phyloP scores from a whole-genome alignment of 768 basidiomycete species.

The Filobasidium wieringae region DNA sequence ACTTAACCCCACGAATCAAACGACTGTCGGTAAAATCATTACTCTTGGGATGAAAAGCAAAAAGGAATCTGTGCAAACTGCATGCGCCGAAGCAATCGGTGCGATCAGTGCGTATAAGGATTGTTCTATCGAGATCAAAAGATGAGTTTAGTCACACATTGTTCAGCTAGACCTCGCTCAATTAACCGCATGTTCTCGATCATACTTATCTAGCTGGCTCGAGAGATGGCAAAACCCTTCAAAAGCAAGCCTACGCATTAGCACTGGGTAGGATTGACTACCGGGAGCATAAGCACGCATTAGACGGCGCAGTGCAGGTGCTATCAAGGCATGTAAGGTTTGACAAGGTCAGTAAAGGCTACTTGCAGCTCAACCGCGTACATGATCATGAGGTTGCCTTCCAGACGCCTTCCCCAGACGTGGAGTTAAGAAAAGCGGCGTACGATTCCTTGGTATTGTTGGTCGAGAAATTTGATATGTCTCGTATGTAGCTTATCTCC shows the following conservation, averaged over 20 bases:
- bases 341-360: too few relatives aligned
- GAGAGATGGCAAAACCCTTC: slow-evolving; percentile 14
- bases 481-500: too few relatives aligned
- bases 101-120: slow-evolving; percentile 59
- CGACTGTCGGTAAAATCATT: slow-evolving; percentile 44
- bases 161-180: neutral
- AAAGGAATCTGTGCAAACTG: slow-evolving; percentile 55
- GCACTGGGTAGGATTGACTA: slow-evolving; percentile 25
- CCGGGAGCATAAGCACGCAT: neutral
- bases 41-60: slow-evolving; percentile 63
- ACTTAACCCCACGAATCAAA: slow-evolving; percentile 22
- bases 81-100: slow-evolving; percentile 59
- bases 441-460: slow-evolving; percentile 3
- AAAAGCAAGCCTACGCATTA: slow-evolving; percentile 25
- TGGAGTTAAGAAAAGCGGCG: slow-evolving; percentile 26
- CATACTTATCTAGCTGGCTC: slow-evolving; percentile 9
- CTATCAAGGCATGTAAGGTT: slow-evolving; percentile 22
- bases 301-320: slow-evolving; percentile 15
- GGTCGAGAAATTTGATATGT: neutral
- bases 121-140: slow-evolving; percentile 53
- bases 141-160: slow-evolving; percentile 48
- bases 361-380: too few relatives aligned
- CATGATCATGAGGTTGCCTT: neutral
- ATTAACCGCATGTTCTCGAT: neutral
- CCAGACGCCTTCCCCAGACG: slow-evolving; percentile 21